These are phyloP conservation scores for Talaromyces adpressus DNA, from an alignment of 495 filamentous ascomycete species.

Conservation along the genomic window DNA sequence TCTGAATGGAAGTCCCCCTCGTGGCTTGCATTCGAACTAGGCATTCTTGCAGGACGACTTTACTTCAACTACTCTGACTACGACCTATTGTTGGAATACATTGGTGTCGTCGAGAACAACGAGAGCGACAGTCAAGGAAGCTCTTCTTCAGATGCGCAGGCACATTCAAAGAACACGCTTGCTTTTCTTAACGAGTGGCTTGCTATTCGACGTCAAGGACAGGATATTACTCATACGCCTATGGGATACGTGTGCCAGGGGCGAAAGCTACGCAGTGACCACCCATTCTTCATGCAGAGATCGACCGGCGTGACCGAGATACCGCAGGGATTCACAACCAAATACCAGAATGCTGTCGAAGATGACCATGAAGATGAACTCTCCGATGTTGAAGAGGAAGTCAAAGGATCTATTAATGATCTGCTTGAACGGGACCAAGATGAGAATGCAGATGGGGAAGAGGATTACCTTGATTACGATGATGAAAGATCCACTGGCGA, in stretches of 20 bases:
- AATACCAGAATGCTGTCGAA: neutral
- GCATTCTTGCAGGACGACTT: conserved; percentile 47
- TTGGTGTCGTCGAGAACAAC: neutral
- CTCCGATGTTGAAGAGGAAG: neutral
- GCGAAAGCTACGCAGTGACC: conserved; percentile 27
- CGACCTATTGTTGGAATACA: conserved; percentile 10
- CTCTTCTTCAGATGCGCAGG: neutral
- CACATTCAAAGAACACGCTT: conserved; percentile 1
- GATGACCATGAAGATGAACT: neutral
- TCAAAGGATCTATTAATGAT: neutral
- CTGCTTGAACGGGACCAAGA: too few relatives aligned
- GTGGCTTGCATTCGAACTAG: conserved; percentile 46
- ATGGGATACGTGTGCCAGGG: conserved; percentile 49
- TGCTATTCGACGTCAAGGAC: conserved; percentile 41
- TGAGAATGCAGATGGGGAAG: too few relatives aligned
- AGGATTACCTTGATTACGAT: too few relatives aligned
- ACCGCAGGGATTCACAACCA: neutral
- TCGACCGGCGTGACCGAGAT: neutral
- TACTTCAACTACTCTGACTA: conserved; percentile 46
- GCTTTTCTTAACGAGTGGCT: conserved; percentile 44
- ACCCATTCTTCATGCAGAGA: too few relatives aligned
- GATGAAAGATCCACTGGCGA: too few relatives aligned
- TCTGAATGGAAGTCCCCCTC: conserved; percentile 22
- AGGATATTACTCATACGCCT: conserved; percentile 46
- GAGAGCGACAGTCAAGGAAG: neutral